Base-by-base conservation (phyloP, 1,284 basidiomycete species). In the Moniliophthora roreri region DNA sequence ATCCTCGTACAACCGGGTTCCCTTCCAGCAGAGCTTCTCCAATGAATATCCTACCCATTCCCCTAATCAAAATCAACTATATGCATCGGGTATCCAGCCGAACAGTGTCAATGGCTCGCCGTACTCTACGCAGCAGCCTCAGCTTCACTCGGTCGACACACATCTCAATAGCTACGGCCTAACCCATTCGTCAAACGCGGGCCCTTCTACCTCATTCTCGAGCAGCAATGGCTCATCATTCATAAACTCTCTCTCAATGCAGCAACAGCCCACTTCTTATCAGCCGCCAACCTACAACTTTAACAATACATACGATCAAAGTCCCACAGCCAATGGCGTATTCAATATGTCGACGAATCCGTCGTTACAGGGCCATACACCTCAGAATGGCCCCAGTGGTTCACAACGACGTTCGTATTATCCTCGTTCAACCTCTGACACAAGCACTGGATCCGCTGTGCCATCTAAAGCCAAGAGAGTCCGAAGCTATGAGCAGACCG, bases 401-500 rank as follows among this genome's bases (percentile, higher is more conserved):
- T 46, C 23, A 16, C 23, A 23, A 18, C 5, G 8, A n/a, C 41
- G 28, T 15, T 5, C 44, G 13, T 46, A 46, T 24, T 46, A 46
- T 18, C 4, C 44, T 16, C 13, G 23, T 15, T 24, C 3, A 11
- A 28, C 44, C 20, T 13, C 41, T 13, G 40, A 21, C 40, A 41
- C 11, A 21, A 21, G 18, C 18, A 18, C 11, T 18, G 10, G 40
- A 11, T 18, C 40, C 11, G 40, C 18, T 11, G 2, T 18, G 40
- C n/a, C 28, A 23, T 35, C 50, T 2, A 51, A 37, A 35, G 41
- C 24, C 0, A 55, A 55, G 21, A 42, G 54, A 21, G 18, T 28
- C 9, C 51, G 48, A n/a, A 62, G 62, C 16, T 69, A 73, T 5
- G 73, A 74, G 34, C 63, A 59, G 28, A 69, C 71, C 21, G 61